Base-by-base conservation (phyloP, 2,329 filamentous ascomycete species). In the Venturia oleaginea region DNA sequence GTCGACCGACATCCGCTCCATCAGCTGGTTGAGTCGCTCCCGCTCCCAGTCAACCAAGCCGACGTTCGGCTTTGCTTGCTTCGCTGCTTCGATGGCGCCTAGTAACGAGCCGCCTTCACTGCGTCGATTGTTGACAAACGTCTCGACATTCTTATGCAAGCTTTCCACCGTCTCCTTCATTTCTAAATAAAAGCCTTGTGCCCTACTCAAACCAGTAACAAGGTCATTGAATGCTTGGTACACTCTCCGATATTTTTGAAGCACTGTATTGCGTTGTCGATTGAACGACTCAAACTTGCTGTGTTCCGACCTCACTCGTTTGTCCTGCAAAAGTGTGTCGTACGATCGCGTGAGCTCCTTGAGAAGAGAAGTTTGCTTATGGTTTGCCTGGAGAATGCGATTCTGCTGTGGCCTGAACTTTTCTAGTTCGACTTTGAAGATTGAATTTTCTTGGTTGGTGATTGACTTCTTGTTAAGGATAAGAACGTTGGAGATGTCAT, bases 401-500 rank as follows among this genome's bases (percentile, higher is more conserved):
- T 89, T 96, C 73, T 97, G 94, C 71, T 97, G 91, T 34, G 92
- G 89, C 51, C 92, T 83, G 77, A 97, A 99, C 75, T 99, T 99
- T 76, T 97, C 93, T n/a, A 99, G 82, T 75, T 99, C 94, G 19
- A 91, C 87, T 73, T 97, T 90, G 78, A 99, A 99, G 2, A 99
- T 83, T 71, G 96, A 91, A 15, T 83, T 87, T 75, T 99, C 94
- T 71, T 94, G 93, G 71, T 91, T 96, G 24, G 91, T 84, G 71
- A 97, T 93, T 1, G 91, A 89, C 77, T 97, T 99, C 75, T 97
- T 97, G 81, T 99, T 99, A 66, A 99, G 80, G 64, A 99, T 99
- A 66, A 99, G 81, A 15, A 97, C 92, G 72, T 96, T 94, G 5
- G 92, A 97, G 68, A 99, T 99, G 71, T 99, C 95, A 72, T 99